These are phyloP conservation scores for Paracoccidioides brasiliensis DNA, from an alignment of 2,329 filamentous ascomycete genomes.

Conservation along the genomic window DNA sequence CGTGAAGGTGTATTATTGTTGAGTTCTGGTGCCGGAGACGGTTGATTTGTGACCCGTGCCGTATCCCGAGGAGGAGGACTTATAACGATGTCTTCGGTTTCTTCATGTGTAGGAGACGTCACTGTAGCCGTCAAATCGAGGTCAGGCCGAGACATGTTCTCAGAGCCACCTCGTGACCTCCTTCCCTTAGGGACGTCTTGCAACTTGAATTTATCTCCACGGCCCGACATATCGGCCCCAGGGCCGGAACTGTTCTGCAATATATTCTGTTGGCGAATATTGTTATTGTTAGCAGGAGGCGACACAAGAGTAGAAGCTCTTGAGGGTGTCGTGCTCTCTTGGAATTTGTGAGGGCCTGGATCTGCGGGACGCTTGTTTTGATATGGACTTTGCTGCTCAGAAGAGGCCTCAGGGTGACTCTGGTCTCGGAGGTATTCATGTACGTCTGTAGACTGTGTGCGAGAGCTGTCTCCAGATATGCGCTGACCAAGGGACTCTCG, in stretches of 20 bases:
- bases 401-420: conserved; percentile 24
- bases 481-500: conserved; percentile 44
- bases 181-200: conserved; percentile 65
- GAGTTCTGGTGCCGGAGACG: neutral
- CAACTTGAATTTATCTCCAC: conserved; percentile 55
- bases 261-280: conserved; percentile 6
- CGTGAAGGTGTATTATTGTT: neutral
- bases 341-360: conserved; percentile 18
- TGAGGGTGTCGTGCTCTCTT: conserved; percentile 14
- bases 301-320: conserved; percentile 13
- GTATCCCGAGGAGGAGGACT: neutral
- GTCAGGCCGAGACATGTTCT: conserved; percentile 12
- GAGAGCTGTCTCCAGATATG: conserved; percentile 1
- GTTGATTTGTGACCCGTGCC: neutral
- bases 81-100: conserved; percentile 1
- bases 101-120: conserved; percentile 19
- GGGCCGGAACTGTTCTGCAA: conserved; percentile 4
- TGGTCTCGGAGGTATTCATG: conserved; percentile 16
- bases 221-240: conserved; percentile 9
- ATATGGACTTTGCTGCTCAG: conserved; percentile 55
- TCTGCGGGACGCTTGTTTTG: conserved; percentile 68
- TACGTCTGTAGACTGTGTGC: conserved; percentile 3
- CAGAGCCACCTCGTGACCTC: conserved; percentile 36
- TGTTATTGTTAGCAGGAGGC: conserved; percentile 11
- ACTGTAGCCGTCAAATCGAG: conserved; percentile 26